Conservation (phyloP, 495 filamentous ascomycete species). For the Tetracladium setigerum region DNA sequence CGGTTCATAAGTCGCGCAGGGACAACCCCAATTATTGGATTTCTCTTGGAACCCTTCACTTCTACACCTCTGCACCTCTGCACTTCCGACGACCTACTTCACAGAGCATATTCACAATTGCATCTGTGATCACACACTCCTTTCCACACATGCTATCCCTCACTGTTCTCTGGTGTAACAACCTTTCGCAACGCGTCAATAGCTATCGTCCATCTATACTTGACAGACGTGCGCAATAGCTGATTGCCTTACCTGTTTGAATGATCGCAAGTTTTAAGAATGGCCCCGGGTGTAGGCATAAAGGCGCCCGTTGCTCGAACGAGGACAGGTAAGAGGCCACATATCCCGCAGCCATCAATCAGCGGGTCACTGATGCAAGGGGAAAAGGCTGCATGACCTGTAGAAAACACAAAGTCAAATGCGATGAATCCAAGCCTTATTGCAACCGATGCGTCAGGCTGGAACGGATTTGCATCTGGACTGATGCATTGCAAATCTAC, state of each 20-base stretch:
- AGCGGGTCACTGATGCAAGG: not conserved
- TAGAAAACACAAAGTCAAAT: conserved; percentile 22
- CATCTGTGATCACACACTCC: no score
- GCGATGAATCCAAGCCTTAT: conserved; percentile 21
- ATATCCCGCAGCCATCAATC: not conserved
- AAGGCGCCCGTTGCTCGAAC: conserved; percentile 20
- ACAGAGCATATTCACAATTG: no score
- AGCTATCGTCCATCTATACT: no score
- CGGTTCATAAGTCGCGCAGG: not conserved
- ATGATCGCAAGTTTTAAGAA: not conserved
- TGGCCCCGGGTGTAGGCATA: conserved; percentile 16
- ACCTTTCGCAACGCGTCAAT: no score
- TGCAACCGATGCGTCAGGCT: conserved; percentile 17
- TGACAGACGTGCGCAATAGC: no score
- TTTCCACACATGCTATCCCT: no score
- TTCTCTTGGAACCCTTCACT: no score
- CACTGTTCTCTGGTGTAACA: no score
- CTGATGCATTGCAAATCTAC: conserved; percentile 15
- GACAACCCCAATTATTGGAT: no score
- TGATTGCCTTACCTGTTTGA: no score
- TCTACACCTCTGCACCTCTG: no score
- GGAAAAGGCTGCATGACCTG: conserved; percentile 22
- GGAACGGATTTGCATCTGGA: conserved; percentile 15
- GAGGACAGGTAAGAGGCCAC: conserved; percentile 10
- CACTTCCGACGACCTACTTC: no score